Percentiles rank a stretch among this genome's conserved stretches.
These are phyloP conservation scores for Rhodotorula diobovata DNA, from an alignment of 768 basidiomycete genomes.

Conservation along the genomic window DNA sequence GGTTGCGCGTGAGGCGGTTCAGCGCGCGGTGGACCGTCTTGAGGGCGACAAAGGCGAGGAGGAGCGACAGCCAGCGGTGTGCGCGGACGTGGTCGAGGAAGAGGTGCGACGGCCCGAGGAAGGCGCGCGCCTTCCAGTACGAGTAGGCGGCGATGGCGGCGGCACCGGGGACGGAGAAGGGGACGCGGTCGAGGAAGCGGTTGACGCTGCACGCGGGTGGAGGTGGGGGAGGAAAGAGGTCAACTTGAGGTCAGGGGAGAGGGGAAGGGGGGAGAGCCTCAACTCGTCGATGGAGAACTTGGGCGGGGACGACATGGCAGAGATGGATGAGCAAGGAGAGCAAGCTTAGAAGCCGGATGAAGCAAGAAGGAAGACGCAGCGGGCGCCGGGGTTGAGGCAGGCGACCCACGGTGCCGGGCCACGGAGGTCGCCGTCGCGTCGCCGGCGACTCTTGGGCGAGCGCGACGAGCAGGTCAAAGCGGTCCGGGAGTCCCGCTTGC, in stretches of 20 bases:
- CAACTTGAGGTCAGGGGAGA: background rate
- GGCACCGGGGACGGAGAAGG: constrained; percentile 8
- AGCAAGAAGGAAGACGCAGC: background rate
- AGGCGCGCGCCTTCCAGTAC: constrained; percentile 7
- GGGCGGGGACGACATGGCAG: background rate
- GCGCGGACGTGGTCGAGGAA: constrained; percentile 11
- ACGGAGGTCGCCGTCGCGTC: background rate
- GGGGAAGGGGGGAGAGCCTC: background rate
- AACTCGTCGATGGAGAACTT: constrained; percentile 26
- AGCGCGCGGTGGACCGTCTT: constrained; percentile 20
- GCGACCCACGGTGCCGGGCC: too few relatives aligned
- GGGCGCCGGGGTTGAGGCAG: background rate
- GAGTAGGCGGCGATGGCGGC: constrained; percentile 7
- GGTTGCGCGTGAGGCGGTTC: constrained; percentile 22
- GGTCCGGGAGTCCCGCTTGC: too few relatives aligned
- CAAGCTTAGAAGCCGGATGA: background rate
- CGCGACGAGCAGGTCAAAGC: background rate
- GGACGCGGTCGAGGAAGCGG: constrained; percentile 31
- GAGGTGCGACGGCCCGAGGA: constrained; percentile 10
- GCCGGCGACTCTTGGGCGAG: background rate
- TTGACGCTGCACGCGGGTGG: constrained; percentile 12
- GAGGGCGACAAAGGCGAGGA: constrained; percentile 28
- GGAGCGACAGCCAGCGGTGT: constrained; percentile 5
- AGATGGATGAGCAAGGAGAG: background rate
- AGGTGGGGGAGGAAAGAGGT: background rate